phyloP scores from a whole-genome alignment of 2,329 filamentous ascomycete species.

The Fusarium sp. region DNA sequence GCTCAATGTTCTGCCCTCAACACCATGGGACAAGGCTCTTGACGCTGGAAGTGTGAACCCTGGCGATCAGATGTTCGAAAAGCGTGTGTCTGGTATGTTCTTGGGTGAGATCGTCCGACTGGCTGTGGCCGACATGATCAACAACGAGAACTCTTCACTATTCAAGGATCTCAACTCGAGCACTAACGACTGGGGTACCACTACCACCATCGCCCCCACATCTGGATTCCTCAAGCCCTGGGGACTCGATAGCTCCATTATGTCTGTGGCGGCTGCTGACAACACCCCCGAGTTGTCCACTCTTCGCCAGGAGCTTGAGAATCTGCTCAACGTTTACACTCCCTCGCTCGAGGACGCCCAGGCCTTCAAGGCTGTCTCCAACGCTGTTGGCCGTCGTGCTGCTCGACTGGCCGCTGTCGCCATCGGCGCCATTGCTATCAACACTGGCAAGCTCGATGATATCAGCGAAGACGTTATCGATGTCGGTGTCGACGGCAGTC shows the following conservation, averaged over 20 bases:
- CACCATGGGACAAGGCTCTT: slow-evolving; percentile 82
- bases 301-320: slow-evolving; percentile 82
- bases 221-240: slow-evolving; percentile 82
- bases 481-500: slow-evolving; percentile 91
- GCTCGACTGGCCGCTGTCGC: slow-evolving; percentile 90
- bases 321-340: slow-evolving; percentile 79
- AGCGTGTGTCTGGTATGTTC: slow-evolving; percentile 98
- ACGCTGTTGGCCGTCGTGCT: slow-evolving; percentile 87
- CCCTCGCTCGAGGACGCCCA: slow-evolving; percentile 86
- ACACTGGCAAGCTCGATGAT: slow-evolving; percentile 77
- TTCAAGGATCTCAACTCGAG: slow-evolving; percentile 83
- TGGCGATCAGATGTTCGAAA: slow-evolving; percentile 98
- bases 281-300: slow-evolving; percentile 77
- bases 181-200: slow-evolving; percentile 76
- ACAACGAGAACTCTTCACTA: slow-evolving; percentile 74
- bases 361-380: slow-evolving; percentile 85
- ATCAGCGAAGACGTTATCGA: slow-evolving; percentile 80
- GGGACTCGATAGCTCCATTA: slow-evolving; percentile 91
- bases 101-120: slow-evolving; percentile 91
- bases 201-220: slow-evolving; percentile 74
- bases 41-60: slow-evolving; percentile 89
- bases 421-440: slow-evolving; percentile 84
- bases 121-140: slow-evolving; percentile 78
- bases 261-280: slow-evolving; percentile 89
- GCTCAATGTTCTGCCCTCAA: slow-evolving; percentile 87